Evolutionary conservation across 202 grass and related monocot species (phyloP).

Genomic region (Elaeis oleifera): DNA sequence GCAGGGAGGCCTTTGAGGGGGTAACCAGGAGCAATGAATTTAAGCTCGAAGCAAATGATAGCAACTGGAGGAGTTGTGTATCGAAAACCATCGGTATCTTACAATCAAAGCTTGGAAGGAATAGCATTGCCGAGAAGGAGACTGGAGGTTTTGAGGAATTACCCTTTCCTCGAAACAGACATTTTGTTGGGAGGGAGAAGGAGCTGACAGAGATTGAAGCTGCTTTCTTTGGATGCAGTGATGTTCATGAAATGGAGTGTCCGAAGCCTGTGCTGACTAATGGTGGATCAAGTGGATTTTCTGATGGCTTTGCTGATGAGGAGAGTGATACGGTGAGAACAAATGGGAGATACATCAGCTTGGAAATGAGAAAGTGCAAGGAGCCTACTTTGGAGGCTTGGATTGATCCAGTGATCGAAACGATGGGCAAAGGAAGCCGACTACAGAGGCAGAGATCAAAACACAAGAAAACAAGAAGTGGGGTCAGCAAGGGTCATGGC

Average conservation of each 20-base stretch:
- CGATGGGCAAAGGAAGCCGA: conserved; percentile 55
- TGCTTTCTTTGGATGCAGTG: conserved; percentile 60
- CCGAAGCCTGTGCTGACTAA: conserved; percentile 32
- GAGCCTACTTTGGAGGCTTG: conserved; percentile 91
- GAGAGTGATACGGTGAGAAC: conserved; percentile 67
- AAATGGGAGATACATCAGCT: conserved; percentile 63
- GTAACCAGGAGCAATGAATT: conserved; percentile 73
- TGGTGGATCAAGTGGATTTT: conserved; percentile 60
- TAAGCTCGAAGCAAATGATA: conserved; percentile 81
- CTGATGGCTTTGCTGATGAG: conserved; percentile 87
- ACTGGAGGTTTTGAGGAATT: conserved; percentile 41
- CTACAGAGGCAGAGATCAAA: conserved; percentile 76
- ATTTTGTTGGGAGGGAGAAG: conserved; percentile 96
- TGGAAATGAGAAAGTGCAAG: conserved; percentile 93
- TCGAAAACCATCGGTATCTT: conserved; percentile 45
- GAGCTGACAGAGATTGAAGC: conserved; percentile 83
- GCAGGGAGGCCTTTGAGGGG: conserved; percentile 81
- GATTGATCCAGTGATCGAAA: conserved; percentile 85
- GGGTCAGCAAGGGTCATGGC: conserved; percentile 37
- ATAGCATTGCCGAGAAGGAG: conserved; percentile 65
- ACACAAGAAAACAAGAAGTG: conserved; percentile 64
- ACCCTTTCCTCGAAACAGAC: conserved; percentile 64
- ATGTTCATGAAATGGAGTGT: conserved; percentile 72
- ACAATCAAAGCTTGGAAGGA: conserved; percentile 72
- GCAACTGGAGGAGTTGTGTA: conserved; percentile 78